phyloP scores from a whole-genome alignment of 805 yeast species.

The Kazachstania bromeliacearum region DNA sequence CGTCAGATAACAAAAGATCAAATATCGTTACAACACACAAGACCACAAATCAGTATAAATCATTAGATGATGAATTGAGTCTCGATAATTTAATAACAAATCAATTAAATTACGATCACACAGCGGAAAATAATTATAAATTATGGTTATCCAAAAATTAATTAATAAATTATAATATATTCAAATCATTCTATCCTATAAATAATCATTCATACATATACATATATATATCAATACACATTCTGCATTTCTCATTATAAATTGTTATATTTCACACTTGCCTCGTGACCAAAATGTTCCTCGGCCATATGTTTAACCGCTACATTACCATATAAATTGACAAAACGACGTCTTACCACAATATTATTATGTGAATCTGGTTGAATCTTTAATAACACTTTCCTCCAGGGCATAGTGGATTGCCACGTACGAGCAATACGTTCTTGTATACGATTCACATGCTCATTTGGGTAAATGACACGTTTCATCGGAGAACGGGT shows the following conservation, averaged over 20 bases:
- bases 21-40: background rate
- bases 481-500: conserved; percentile 21
- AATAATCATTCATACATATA: background rate
- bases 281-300: conserved; percentile 33
- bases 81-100: no score
- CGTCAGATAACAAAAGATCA: background rate
- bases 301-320: conserved; percentile 74
- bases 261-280: conserved; percentile 7
- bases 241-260: background rate
- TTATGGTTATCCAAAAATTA: conserved; percentile 12
- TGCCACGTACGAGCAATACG: conserved; percentile 84
- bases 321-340: conserved; percentile 90
- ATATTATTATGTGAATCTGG: conserved; percentile 95
- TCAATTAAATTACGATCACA: conserved; percentile 11
- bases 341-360: conserved; percentile 69
- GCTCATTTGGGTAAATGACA: conserved; percentile 26
- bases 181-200: background rate
- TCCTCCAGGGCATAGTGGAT: conserved; percentile 73
- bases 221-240: background rate
- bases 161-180: no score
- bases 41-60: background rate
- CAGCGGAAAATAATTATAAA: conserved; percentile 23
- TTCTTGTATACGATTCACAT: conserved; percentile 39
- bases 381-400: conserved; percentile 68
- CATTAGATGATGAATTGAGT: background rate